Evolutionary conservation across 805 yeast species (phyloP), one percentile per base, ranked within the genome.

Genomic region (Metschnikowia lochheadii): DNA sequence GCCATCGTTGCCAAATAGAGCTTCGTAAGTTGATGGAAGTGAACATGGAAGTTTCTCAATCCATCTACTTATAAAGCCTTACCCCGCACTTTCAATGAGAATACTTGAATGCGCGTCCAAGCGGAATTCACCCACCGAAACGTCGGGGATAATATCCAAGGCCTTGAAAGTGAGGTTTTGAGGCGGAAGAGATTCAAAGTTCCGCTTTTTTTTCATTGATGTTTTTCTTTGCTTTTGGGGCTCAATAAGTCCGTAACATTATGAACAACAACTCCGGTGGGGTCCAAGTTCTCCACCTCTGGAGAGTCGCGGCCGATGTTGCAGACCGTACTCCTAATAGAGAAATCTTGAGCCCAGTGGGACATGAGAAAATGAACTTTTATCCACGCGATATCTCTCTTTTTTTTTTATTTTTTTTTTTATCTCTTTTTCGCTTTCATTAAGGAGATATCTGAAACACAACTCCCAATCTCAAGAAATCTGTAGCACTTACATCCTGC

Each of bases 1-100:
- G 29, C 20, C 48, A 37, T 32, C 60, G 57, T 36, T 55, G 47
- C 23, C 33, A 13, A 10, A 21, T 18, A 26, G 13, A 6, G 6
- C 21, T 36, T 18, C 2, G 7, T 6, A 34, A 40, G 21, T 11
- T 31, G 11, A 40, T 17, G 17, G 21, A 39, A 39, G 42, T 13
- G 23, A 18, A 6, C 26, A 21, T 8, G 32, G 3, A 39, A 29
- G 3, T 5, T 26, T 33, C 32, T n/a, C 15, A n/a, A 15, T 10
- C 32, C 31, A 11, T 10, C 31, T 32, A 32, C 45, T 14, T 34
- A 34, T 33, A 20, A 32, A 33, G 38, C 45, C 10, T n/a, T 26
- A 42, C 45, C 45, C 45, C 45, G 45, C 45, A 42, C 37, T 42
- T 42, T 42, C 32, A 14, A 14, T n/a, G n/a, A n/a, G 38, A 6